Evolutionary conservation across 139 green algal genomes (phyloP), one percentile per base, ranked within the genome.

Genomic region (Trebouxia sp.): DNA sequence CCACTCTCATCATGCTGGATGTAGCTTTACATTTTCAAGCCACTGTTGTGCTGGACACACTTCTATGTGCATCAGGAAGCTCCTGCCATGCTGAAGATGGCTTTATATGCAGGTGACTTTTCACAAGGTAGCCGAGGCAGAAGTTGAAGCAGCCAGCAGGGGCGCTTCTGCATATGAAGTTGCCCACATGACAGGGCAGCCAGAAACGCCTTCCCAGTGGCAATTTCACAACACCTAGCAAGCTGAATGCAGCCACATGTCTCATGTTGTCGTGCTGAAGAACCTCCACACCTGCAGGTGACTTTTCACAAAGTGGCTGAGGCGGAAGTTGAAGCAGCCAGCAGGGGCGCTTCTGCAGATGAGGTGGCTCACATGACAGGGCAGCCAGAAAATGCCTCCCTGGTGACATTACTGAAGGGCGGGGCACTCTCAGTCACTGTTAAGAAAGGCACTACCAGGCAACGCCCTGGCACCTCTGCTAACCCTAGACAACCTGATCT

Each of bases 391-490:
- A 55, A 51, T 41, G 69, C 41, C 26, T n/a, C 28, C 22, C 1
- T 77, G 24, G 42, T 77, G 35, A 72, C 69, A 20, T 8, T 77
- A 22, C 69, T 51, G 7, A 77, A 55, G 69, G 41, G 69, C 28
- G 69, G 42, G 41, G 41, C 69, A 3, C 42, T 51, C 8, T 77
- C 42, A 26, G 69, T 77, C 39, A 55, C 42, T 5, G 38, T 51
- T 39, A 55, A 77, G n/a, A 77, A 77, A 39, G 69, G 69, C 69
- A 77, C 26, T 51, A 32, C 69, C 42, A 77, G 38, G n/a, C 69
- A 51, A 22, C 42, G 42, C 10, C 39, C 69, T 56, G 69, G 69
- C 22, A 38, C 12, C 5, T 38, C 69, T 14, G 14, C 39, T 7
- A 56, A 1, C 12, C 28, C 42, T 22, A 56, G n/a, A 9, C 69